Base-by-base conservation (phyloP, 2,329 filamentous ascomycete species). In the Aspergillus niger region DNA sequence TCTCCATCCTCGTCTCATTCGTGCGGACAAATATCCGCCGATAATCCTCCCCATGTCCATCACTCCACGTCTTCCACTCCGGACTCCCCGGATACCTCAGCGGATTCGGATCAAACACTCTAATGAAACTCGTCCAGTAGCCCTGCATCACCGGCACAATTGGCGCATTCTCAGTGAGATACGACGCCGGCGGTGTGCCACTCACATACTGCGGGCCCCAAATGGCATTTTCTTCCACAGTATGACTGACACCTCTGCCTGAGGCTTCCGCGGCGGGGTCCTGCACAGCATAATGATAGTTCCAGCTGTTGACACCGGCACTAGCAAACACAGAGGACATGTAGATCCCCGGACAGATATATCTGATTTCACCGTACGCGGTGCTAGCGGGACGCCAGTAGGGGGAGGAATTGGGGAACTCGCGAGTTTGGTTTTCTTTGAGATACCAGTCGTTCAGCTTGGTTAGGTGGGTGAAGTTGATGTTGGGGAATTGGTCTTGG, bases 121-220 rank as follows among this genome's bases (percentile, higher is more conserved):
- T 77, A 62, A 93, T 86, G 70, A 93, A 93, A 64, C 86, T 90
- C 1, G 86, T 85, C 89, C 89, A 92, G 73, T 92, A 93, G 0
- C 81, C 83, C 69, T 91, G 88, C 28, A 90, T 83, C 0, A 89
- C 75, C 0, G 84, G 80, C 1, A 89, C 81, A 5, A 89, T 85
- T 0, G 70, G 70, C 1, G 77, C 82, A 64, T 92, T 91, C 3
- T 78, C 79, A 0, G 77, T 70, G 7, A 72, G 72, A 66, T 91
- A 91, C 50, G 84, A 87, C 2, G 70, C 69, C 0, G 88, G 88
- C 1, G 81, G 74, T 0, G 63, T 69, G 5, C 77, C 76, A 22
- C 78, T 75, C 2, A 83, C 79, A 68, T 88, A 84, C 3, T 81
- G 76, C 0, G 86, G 84, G 0, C 89, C 89, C 78, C 86, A 92